phyloP scores from a whole-genome alignment of 148 eudicot genomes.

The Chenopodium berlandieri region DNA sequence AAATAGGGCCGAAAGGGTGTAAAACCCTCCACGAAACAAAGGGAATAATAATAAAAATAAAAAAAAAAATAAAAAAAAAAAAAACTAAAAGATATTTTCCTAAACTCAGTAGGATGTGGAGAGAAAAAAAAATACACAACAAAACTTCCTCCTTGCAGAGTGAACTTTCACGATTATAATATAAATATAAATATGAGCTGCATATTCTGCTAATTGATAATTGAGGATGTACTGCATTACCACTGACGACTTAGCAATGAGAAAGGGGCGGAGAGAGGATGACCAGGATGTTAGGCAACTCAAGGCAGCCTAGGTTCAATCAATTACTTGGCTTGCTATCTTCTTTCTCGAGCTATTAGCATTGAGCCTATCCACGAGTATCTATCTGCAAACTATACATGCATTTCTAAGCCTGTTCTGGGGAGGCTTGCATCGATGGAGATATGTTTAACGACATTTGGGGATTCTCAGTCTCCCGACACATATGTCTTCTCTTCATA shows the following conservation, averaged over 20 bases:
- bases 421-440: conserved; percentile 3
- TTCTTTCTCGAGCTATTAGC: not conserved
- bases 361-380: conserved; percentile 12
- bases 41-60: too few relatives aligned
- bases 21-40: not conserved
- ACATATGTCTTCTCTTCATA: conserved; percentile 64
- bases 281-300: not conserved
- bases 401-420: conserved; percentile 11
- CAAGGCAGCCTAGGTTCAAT: not conserved
- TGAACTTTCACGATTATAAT: not conserved
- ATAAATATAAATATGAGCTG: conserved; percentile 3
- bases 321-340: not conserved
- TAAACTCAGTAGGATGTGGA: not conserved
- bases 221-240: conserved; percentile 9
- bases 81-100: not conserved
- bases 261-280: not conserved
- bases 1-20: conserved; percentile 3
- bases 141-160: conserved; percentile 20
- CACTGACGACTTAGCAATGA: not conserved
- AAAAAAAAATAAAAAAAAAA: not conserved
- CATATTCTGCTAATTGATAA: conserved; percentile 7
- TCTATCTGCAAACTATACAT: conserved; percentile 25
- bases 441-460: conserved; percentile 7
- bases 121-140: conserved; percentile 5
- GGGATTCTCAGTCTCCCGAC: conserved; percentile 51